Conservation (phyloP, 140 eudicot species). For the Erigeron philadelphicus region DNA sequence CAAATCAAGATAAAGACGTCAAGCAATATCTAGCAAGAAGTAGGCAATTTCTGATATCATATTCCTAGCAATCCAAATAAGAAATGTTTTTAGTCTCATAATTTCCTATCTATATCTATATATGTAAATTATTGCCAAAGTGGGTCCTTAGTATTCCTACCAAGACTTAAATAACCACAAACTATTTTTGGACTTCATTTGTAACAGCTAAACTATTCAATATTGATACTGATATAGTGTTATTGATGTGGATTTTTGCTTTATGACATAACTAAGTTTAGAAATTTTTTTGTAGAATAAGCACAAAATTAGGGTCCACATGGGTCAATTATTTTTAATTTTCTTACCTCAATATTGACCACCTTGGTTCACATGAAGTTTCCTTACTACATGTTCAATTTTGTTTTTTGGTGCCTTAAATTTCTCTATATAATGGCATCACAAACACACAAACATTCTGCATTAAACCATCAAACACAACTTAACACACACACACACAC, state of each 20-base stretch:
- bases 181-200: slow-evolving; percentile 24
- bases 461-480: slow-evolving; percentile 20
- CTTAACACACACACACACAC: slow-evolving; percentile 20
- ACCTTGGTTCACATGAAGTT: slow-evolving; percentile 22
- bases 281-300: slow-evolving; percentile 16
- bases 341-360: slow-evolving; percentile 16
- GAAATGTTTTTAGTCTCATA: slow-evolving; percentile 9
- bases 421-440: slow-evolving; percentile 30
- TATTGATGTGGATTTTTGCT: background rate
- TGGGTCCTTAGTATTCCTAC: slow-evolving; percentile 34
- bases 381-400: slow-evolving; percentile 28
- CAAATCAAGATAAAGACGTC: background rate
- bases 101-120: slow-evolving; percentile 14
- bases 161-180: slow-evolving; percentile 10
- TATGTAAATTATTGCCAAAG: background rate
- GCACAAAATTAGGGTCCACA: slow-evolving; percentile 19
- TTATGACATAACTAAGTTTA: slow-evolving; percentile 11
- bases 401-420: slow-evolving; percentile 31
- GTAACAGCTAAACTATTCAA: slow-evolving; percentile 10
- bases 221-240: background rate
- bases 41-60: slow-evolving; percentile 25
- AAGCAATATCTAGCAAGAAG: slow-evolving; percentile 11
- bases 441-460: slow-evolving; percentile 6
- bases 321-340: slow-evolving; percentile 21
- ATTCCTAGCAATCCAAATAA: slow-evolving; percentile 8